Evolutionary conservation across 208 protist genomes (phyloP).

Genomic region (Angomonas deanei): DNA sequence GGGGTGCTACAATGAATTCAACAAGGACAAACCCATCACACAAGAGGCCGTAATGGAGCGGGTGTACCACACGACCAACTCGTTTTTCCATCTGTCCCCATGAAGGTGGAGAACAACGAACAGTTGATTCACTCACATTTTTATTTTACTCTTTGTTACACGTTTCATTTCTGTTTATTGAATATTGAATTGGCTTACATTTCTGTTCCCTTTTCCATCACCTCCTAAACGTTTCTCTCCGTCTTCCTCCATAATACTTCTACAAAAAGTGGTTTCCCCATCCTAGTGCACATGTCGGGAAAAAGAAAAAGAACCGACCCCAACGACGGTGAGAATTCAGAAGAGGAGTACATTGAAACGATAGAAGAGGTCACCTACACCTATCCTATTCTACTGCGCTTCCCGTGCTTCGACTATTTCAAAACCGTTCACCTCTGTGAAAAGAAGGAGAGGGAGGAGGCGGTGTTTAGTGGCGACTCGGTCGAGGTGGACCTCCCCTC

Average conservation of each 20-base stretch:
- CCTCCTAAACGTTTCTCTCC: no score
- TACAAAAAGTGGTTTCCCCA: no score
- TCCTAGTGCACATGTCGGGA: no score
- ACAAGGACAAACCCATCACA: neutral
- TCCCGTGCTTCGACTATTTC: slow-evolving; percentile 84
- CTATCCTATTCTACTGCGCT: slow-evolving; percentile 47
- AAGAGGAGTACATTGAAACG: slow-evolving; percentile 34
- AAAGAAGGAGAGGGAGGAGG: neutral
- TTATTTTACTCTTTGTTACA: no score
- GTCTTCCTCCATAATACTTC: no score
- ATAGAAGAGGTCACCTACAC: slow-evolving; percentile 40
- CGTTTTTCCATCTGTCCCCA: no score
- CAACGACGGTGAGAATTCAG: neutral
- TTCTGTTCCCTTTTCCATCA: no score
- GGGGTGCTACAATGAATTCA: slow-evolving; percentile 11
- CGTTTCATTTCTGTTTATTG: neutral
- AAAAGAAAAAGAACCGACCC: neutral
- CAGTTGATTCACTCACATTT: no score
- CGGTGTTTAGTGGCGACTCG: slow-evolving; percentile 11
- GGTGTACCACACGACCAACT: neutral
- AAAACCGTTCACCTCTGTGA: slow-evolving; percentile 72
- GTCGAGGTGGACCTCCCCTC: slow-evolving; percentile 33
- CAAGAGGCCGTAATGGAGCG: neutral
- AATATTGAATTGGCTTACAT: neutral
- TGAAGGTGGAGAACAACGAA: no score